These are phyloP conservation scores for Naematelia encephala DNA, from an alignment of 768 basidiomycete species.

Conservation along the genomic window DNA sequence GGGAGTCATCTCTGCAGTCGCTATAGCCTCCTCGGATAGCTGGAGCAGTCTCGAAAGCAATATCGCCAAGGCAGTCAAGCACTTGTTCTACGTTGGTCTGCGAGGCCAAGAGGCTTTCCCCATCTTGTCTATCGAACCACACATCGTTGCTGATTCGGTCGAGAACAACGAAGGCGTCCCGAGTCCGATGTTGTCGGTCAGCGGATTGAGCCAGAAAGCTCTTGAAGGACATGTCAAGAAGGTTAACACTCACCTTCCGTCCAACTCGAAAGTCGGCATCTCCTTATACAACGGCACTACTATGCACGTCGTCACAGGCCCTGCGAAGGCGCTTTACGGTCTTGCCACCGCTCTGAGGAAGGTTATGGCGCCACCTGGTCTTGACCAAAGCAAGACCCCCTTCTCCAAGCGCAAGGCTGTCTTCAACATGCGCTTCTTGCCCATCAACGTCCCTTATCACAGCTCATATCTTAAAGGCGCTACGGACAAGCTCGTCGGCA, in stretches of 20 bases:
- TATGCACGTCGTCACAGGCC: constrained; percentile 89
- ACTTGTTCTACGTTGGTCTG: constrained; percentile 89
- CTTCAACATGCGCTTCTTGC: constrained; percentile 87
- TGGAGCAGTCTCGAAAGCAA: constrained; percentile 73
- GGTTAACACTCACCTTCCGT: constrained; percentile 80
- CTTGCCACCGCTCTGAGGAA: constrained; percentile 87
- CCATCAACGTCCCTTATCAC: constrained; percentile 96
- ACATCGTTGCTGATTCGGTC: constrained; percentile 77
- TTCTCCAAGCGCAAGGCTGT: constrained; percentile 93
- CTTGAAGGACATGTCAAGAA: constrained; percentile 76
- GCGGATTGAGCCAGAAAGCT: constrained; percentile 67
- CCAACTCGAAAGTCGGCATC: constrained; percentile 72
- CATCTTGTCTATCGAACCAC: constrained; percentile 79
- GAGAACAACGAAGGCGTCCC: constrained; percentile 92
- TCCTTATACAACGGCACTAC: constrained; percentile 91
- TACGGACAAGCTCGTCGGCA: constrained; percentile 69
- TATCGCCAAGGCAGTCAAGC: constrained; percentile 76
- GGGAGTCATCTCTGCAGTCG: constrained; percentile 91
- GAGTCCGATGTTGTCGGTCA: constrained; percentile 87
- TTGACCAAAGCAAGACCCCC: constrained; percentile 87
- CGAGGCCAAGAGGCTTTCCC: constrained; percentile 95
- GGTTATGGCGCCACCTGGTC: constrained; percentile 75
- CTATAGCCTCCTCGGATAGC: constrained; percentile 72
- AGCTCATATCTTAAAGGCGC: constrained; percentile 74
- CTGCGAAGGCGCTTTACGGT: constrained; percentile 85